These are phyloP conservation scores for Plasmodiophora brassicae DNA, from an alignment of 208 protist genomes.

Conservation along the genomic window DNA sequence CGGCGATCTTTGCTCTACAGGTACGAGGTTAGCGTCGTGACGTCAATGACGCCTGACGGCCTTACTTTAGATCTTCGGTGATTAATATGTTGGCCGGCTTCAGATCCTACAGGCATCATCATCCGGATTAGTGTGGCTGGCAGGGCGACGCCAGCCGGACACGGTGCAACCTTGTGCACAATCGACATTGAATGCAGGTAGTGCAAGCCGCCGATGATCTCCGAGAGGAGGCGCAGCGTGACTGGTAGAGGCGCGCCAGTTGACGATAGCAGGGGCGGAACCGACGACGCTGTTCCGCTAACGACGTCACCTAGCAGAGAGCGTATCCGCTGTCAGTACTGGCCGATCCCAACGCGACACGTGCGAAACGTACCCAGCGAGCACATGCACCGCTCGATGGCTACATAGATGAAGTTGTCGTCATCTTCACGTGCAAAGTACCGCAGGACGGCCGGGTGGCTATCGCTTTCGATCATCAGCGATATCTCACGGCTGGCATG, in stretches of 20 bases:
- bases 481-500: background rate
- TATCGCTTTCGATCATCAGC: slow-evolving; percentile 35
- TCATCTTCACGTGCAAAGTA: slow-evolving; percentile 57
- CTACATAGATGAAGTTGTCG: slow-evolving; percentile 56
- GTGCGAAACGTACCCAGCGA: slow-evolving; percentile 41
- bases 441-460: slow-evolving; percentile 49
- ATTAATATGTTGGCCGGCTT: slow-evolving; percentile 18
- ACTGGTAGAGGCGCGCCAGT: background rate
- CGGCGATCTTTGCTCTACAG: slow-evolving; percentile 51
- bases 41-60: background rate
- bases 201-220: slow-evolving; percentile 41
- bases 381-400: slow-evolving; percentile 50
- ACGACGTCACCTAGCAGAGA: background rate
- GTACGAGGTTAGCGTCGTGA: too few relatives aligned
- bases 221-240: slow-evolving; percentile 14
- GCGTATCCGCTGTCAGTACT: background rate
- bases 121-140: background rate
- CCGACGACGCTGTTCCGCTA: background rate
- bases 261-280: background rate
- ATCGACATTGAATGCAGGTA: slow-evolving; percentile 52
- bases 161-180: slow-evolving; percentile 55
- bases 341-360: background rate
- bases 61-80: background rate
- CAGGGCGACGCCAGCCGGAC: slow-evolving; percentile 27
- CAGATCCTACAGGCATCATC: background rate